These are phyloP conservation scores for Hyaloscypha finlandica DNA, from an alignment of 495 filamentous ascomycete genomes.

Conservation along the genomic window DNA sequence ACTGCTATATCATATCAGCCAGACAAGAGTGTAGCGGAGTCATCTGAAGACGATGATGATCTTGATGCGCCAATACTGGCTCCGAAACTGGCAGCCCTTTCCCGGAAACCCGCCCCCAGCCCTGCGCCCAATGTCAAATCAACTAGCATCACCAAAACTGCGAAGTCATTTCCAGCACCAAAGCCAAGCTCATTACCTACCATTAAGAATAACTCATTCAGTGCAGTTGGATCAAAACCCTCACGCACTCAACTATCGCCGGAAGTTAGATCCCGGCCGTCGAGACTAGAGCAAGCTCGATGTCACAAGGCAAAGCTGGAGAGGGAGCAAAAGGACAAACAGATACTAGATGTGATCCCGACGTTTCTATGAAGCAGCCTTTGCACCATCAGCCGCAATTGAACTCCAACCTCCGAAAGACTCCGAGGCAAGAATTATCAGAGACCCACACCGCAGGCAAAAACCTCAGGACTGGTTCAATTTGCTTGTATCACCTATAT, in stretches of 20 bases:
- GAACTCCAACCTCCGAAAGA: neutral
- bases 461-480: neutral
- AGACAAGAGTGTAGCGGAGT: constrained; percentile 2
- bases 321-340: constrained; percentile 12
- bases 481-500: neutral
- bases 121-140: neutral
- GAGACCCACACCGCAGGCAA: too few species aligned
- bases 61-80: constrained; percentile 33
- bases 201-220: neutral
- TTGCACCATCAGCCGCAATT: neutral
- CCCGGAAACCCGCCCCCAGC: neutral
- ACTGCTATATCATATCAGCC: neutral
- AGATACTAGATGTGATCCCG: constrained; percentile 24
- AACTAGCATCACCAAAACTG: neutral
- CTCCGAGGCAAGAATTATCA: too few species aligned
- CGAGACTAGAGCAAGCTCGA: constrained; percentile 18
- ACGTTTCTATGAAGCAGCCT: constrained; percentile 24
- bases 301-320: constrained; percentile 11
- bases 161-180: neutral
- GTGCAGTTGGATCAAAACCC: neutral
- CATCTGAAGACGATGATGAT: constrained; percentile 38
- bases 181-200: neutral
- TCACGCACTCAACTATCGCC: neutral
- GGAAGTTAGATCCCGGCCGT: neutral
- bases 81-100: constrained; percentile 11